Percentiles rank a stretch among this genome's conserved stretches.
phyloP scores from a whole-genome alignment of 106 monocot genomes.

The Acorus calamus region DNA sequence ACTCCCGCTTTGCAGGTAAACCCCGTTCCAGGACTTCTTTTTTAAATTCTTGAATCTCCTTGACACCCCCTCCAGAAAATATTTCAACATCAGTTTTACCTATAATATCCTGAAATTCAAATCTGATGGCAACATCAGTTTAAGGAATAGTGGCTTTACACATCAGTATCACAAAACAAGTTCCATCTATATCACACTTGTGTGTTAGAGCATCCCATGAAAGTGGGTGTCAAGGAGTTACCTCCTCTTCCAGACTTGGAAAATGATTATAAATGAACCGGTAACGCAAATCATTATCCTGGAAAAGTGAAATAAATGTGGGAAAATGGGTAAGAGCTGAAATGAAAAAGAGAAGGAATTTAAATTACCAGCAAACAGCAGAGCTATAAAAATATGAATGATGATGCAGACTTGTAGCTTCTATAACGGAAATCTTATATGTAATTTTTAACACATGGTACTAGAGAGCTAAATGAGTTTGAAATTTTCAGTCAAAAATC shows the following conservation, averaged over 20 bases:
- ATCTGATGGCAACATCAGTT: conserved; percentile 13
- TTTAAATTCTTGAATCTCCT: conserved; percentile 57
- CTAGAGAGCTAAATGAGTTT: too few species aligned
- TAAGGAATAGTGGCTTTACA: neutral
- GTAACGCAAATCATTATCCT: conserved; percentile 71
- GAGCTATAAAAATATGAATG: neutral
- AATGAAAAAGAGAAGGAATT: too few species aligned
- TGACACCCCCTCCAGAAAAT: conserved; percentile 46
- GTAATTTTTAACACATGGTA: too few species aligned
- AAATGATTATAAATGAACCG: conserved; percentile 83
- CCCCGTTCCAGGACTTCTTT: conserved; percentile 51
- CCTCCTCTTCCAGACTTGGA: conserved; percentile 56
- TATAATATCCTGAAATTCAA: conserved; percentile 60
- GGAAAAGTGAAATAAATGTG: conserved; percentile 11
- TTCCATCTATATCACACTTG: neutral
- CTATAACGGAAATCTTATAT: neutral
- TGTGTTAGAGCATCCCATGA: neutral
- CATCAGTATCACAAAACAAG: neutral
- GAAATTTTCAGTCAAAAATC: too few species aligned
- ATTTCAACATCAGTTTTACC: conserved; percentile 77
- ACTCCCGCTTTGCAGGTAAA: conserved; percentile 49
- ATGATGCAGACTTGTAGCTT: neutral
- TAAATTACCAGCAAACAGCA: too few species aligned
- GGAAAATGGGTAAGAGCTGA: too few species aligned
- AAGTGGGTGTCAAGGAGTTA: conserved; percentile 4